Evolutionary conservation across 2,329 filamentous ascomycete species (phyloP).

Genomic region (Sporothrix luriei): DNA sequence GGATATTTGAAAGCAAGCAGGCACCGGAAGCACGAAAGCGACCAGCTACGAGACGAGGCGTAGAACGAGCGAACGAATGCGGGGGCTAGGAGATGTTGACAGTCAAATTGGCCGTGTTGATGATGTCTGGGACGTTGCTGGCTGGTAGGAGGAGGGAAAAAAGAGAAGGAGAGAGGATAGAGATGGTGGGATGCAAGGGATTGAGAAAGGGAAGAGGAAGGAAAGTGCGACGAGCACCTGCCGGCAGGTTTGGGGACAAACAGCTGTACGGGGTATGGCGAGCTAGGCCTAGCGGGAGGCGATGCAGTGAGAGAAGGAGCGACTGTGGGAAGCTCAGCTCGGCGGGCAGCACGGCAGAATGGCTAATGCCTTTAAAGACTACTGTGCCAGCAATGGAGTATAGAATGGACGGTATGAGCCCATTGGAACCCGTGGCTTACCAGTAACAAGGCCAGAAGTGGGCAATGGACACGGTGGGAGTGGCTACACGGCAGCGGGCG

Average conservation of each 20-base stretch:
- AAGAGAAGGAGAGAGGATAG: neutral
- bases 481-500: slow-evolving; percentile 1
- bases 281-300: slow-evolving; percentile 30
- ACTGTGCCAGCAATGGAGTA: neutral
- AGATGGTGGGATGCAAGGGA: neutral
- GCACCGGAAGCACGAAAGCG: neutral
- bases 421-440: neutral
- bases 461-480: slow-evolving; percentile 6
- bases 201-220: neutral
- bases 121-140: neutral
- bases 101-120: neutral
- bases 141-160: neutral
- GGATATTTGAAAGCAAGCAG: neutral
- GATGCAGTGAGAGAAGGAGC: slow-evolving; percentile 8
- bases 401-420: neutral
- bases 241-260: slow-evolving; percentile 8
- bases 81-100: neutral
- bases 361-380: neutral
- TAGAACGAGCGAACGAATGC: neutral
- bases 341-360: slow-evolving; percentile 10
- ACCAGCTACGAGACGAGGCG: neutral
- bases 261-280: neutral
- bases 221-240: neutral
- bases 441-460: neutral
- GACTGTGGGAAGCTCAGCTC: neutral